Evolutionary conservation across 1,284 basidiomycete species (phyloP), one percentile per base, ranked within the genome.

Genomic region (Fistulina hepatica): DNA sequence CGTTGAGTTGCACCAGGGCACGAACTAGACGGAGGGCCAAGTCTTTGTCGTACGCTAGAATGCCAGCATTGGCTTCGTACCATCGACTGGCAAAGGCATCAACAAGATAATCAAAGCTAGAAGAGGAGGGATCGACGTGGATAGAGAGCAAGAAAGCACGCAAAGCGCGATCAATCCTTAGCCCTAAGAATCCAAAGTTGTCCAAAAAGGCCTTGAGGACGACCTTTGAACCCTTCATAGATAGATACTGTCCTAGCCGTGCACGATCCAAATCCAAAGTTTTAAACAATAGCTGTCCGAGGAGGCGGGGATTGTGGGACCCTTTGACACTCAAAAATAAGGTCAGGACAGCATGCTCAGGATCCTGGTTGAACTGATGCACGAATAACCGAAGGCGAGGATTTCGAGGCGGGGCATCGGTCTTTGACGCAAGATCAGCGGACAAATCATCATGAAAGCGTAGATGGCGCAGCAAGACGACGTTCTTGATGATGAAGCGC

Each of bases 51-150:
- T 81, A 91, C 2, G 81, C 71, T 17, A 91, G 73, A 22, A 73
- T 67, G 32, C 70, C 68, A 11, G 77, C 73, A 54, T 99, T 98
- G n/a, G 83, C 81, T 42, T 83, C 79, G 47, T 86, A 84, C 86
- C 92, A 98, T 19, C 84, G 73, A 44, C 74, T 71, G 6, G 91
- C 85, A 53, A 98, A 93, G 8, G 81, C 74, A 55, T 97, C 91
- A 25, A 88, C 67, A 2, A 88, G 65, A 43, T 73, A 70, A 40
- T 85, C 80, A 23, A 81, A 52, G 2, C 75, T 61, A 33, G 53
- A 48, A 13, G 60, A 51, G 31, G 76, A 73, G 17, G 65, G 55
- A 11, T 88, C 78, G 24, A 90, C 57, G 50, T 83, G 71, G 37
- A 97, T 56, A 16, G 90, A 78, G 51, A 91, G 73, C 40, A 97